Evolutionary conservation across 1,139 yeast species (phyloP).

Genomic region (Blastobotrys proliferans): DNA sequence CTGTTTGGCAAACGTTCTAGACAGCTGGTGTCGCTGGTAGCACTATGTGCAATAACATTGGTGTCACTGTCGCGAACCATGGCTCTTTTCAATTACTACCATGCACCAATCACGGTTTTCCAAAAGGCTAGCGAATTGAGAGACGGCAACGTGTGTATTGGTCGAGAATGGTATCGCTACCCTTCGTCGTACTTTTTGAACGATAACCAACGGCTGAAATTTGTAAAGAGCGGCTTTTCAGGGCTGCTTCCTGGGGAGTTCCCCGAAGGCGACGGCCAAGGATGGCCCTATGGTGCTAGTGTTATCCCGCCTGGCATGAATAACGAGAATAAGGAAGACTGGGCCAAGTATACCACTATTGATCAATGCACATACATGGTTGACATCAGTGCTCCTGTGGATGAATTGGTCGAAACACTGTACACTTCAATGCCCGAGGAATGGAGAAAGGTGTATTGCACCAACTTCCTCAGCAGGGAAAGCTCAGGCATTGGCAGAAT

Average conservation of each 20-base stretch:
- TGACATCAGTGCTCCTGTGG: constrained; percentile 30
- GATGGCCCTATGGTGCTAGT: constrained; percentile 21
- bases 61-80: constrained; percentile 31
- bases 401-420: constrained; percentile 25
- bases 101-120: constrained; percentile 37
- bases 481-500: constrained; percentile 41
- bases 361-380: constrained; percentile 35
- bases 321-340: constrained; percentile 52
- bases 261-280: constrained; percentile 47
- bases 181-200: constrained; percentile 84
- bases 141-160: constrained; percentile 73
- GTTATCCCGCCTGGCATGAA: constrained; percentile 63
- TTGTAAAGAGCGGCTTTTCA: constrained; percentile 72
- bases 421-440: constrained; percentile 24
- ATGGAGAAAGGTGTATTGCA: constrained; percentile 37
- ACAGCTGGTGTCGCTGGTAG: neutral
- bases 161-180: constrained; percentile 92
- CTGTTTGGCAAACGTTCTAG: neutral
- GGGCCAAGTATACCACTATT: constrained; percentile 25
- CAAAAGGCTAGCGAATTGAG: constrained; percentile 13
- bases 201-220: constrained; percentile 54
- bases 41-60: constrained; percentile 15
- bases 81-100: constrained; percentile 34
- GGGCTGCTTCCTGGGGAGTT: constrained; percentile 91
- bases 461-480: constrained; percentile 35